These are phyloP conservation scores for Cordyceps fumosorosea DNA, from an alignment of 2,329 filamentous ascomycete species.

Conservation along the genomic window DNA sequence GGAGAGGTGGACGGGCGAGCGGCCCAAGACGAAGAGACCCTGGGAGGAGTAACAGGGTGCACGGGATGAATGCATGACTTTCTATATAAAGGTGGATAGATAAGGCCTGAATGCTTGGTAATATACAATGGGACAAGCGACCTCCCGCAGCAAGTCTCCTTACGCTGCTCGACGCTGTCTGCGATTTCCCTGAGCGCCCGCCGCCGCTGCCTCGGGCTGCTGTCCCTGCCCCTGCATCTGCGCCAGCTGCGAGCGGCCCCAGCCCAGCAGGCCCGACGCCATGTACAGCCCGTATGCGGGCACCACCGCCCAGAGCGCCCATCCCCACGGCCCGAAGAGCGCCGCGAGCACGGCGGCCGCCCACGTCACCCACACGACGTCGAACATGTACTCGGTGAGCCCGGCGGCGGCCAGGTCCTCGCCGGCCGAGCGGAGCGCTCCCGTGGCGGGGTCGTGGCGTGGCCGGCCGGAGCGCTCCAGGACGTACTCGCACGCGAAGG, in stretches of 20 bases:
- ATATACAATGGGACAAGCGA: background rate
- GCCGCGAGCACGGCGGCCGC: slow-evolving; percentile 64
- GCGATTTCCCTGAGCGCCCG: slow-evolving; percentile 40
- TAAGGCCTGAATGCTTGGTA: background rate
- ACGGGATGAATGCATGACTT: background rate
- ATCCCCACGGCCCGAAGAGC: slow-evolving; percentile 72
- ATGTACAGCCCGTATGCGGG: slow-evolving; percentile 51
- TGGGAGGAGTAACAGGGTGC: slow-evolving; percentile 2
- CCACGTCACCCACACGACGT: slow-evolving; percentile 93
- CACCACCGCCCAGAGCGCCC: slow-evolving; percentile 48
- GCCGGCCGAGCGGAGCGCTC: slow-evolving; percentile 66
- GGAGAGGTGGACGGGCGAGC: slow-evolving; percentile 46
- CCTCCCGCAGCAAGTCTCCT: slow-evolving; percentile 20
- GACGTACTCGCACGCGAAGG: slow-evolving; percentile 73
- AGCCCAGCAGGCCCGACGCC: slow-evolving; percentile 46
- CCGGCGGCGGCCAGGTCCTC: slow-evolving; percentile 85
- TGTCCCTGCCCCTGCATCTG: slow-evolving; percentile 35
- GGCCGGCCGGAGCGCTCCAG: slow-evolving; percentile 83
- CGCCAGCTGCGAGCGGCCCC: slow-evolving; percentile 47
- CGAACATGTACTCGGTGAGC: slow-evolving; percentile 97
- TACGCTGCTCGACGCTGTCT: slow-evolving; percentile 46
- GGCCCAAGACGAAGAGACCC: slow-evolving; percentile 24
- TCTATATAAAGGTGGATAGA: background rate
- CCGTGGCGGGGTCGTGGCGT: slow-evolving; percentile 56
- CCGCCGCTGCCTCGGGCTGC: slow-evolving; percentile 24